Evolutionary conservation across 192 early-diverging fungal species (phyloP), one percentile per base, ranked within the genome.

Genomic region (Dimargaris cristalligena): DNA sequence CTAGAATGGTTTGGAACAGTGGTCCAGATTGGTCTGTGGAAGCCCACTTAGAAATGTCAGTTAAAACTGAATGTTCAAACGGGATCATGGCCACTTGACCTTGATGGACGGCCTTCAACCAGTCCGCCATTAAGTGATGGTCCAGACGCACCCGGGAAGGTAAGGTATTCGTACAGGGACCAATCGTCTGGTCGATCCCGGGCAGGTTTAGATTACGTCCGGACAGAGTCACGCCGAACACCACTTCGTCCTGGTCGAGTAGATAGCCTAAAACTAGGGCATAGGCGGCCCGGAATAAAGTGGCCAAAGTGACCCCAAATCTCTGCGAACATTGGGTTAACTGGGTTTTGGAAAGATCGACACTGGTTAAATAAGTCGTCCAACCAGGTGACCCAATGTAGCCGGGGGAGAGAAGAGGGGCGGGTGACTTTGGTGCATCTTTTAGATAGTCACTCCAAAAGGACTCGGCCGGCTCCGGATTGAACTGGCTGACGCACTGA

Each of bases 121-220:
- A 41, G 8, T 41, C 8, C 8, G 6, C 38, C 6, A 41, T 6
- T 6, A 16, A 41, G 8, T 41, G 38, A 16, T 41, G 20, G 31
- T 10, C 6, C 20, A 57, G 34, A 34, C 55, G 33, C 22, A 57
- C 20, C 3, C 55, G 55, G 2, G 38, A n/a, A 2, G 34, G 33
- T 18, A 57, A n/a, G 28, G 55, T 57, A 6, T 57, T 57, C 10
- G 38, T 16, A 26, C 55, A 57, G 22, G 55, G 55, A n/a, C 55
- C 55, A 23, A 57, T 35, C 13, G 38, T n/a, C 0, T 16, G 18
- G 1, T 32, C 18, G 34, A 57, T 35, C 16, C 32, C 22, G 0
- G 26, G 28, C 23, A 57, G 10, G 20, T 34, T 20, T n/a, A 57
- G 18, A 35, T 57, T 57, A n/a, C 55, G 55, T n/a, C 55, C 55